Conservation (phyloP, 768 basidiomycete genomes). For the Leccinellum luteum region DNA sequence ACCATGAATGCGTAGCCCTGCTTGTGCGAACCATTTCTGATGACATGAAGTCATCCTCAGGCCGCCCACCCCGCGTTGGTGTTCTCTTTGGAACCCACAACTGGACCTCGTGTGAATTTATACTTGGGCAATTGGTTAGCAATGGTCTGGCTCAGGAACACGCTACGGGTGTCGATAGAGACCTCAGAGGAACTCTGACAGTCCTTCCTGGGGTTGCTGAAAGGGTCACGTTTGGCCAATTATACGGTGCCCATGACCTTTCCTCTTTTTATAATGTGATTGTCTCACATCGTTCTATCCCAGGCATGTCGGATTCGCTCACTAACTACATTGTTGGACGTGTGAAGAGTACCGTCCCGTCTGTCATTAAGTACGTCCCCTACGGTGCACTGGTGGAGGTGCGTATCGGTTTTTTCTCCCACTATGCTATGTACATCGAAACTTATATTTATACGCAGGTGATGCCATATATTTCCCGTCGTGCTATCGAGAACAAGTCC, state of each 20-base stretch:
- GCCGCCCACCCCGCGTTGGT: conserved; percentile 40
- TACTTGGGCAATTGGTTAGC: conserved; percentile 58
- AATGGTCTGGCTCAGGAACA: conserved; percentile 44
- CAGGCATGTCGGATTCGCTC: conserved; percentile 85
- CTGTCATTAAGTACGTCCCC: conserved; percentile 82
- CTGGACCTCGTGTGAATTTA: conserved; percentile 57
- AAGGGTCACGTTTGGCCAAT: conserved; percentile 71
- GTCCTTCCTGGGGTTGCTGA: conserved; percentile 58
- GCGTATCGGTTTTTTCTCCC: conserved; percentile 1
- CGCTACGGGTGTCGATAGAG: conserved; percentile 4
- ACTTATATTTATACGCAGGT: conserved; percentile 42
- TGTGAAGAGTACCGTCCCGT: conserved; percentile 53
- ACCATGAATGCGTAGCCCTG: conserved; percentile 56
- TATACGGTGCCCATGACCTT: conserved; percentile 60
- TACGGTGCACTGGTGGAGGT: conserved; percentile 73
- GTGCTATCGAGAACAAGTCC: conserved; percentile 93
- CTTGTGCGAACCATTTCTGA: conserved; percentile 56
- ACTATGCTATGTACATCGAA: not conserved
- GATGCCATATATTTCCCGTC: conserved; percentile 85
- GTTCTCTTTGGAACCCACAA: conserved; percentile 91
- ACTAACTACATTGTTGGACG: conserved; percentile 64
- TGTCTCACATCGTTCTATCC: not conserved
- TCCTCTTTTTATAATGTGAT: not conserved
- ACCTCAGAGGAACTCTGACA: conserved; percentile 32
- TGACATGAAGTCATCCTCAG: conserved; percentile 38